Evolutionary conservation across 2,329 filamentous ascomycete genomes (phyloP), one percentile per base, ranked within the genome.

Genomic region (Pseudocercospora crystallina): DNA sequence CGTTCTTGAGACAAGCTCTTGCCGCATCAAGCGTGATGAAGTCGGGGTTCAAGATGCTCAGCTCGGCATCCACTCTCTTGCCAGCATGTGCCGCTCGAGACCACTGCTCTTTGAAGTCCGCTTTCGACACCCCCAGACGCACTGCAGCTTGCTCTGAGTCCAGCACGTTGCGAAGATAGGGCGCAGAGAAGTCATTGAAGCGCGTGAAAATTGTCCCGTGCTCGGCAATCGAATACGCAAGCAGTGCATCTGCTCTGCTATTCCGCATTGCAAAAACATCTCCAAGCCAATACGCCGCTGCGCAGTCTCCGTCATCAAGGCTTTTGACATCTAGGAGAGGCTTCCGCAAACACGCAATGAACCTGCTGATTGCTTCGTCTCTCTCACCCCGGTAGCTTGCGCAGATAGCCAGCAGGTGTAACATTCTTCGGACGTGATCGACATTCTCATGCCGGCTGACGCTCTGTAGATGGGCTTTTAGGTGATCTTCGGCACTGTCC

Each of bases 211-310:
- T 15, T 5, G 45, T 34, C 33, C 53, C 43, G 2, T 47, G 43
- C n/a, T 54, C 56, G 1, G 61, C 62, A 15, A 63, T 47, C 5
- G 44, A 53, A 39, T 65, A 65, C 9, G 61, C 57, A 2, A 61
- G 45, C 14, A 60, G 32, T 7, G 62, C 62, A 26, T 65, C 62
- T 2, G 54, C 45, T 17, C 48, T 38, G 3, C 59, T 51, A 38
- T 62, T 59, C 15, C 57, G 46, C 40, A 61, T 34, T 11, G 56
- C 40, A 30, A 60, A 65, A 9, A 53, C 33, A 34, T 65, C 62
- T 8, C 56, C 62, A 7, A 63, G 49, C 58, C 60, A 63, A 40
- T 61, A 62, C 8, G 61, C 57, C 8, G 62, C 60, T 29, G 60
- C 60, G 36, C 54, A 58, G 37, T 62, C 62, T 11, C 58, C 62